Evolutionary conservation across 2,329 filamentous ascomycete species (phyloP), one percentile per base, ranked within the genome.

Genomic region (Trichothecium roseum): DNA sequence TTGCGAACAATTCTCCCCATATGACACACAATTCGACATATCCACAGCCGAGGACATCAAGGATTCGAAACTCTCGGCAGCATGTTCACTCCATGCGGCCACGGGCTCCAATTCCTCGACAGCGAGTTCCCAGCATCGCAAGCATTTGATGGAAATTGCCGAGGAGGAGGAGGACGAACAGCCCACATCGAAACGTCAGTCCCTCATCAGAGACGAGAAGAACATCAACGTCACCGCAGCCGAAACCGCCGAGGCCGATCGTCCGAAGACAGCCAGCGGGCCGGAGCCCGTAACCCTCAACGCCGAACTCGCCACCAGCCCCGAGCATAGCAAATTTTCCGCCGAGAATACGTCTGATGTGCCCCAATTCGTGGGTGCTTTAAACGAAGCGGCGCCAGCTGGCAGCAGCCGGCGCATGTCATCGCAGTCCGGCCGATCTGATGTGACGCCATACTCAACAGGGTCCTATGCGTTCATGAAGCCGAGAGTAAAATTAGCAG

Each of bases 131-230:
- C 66, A 87, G 44, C 76, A 82, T 40, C 72, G 79, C 51, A 75
- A 81, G 48, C 79, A 84, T 45, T 65, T 96, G 48, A 81, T 89
- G 63, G 89, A 94, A 61, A 95, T 96, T 54, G 79, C 82, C n/a
- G 91, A 96, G 60, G 84, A 91, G 61, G 84, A 81, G 36, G 86
- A 93, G 52, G 87, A 94, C 49, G 76, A 80, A 40, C 60, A 73
- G 43, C 54, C 55, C n/a, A 65, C 74, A 18, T 62, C 60, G 29
- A 80, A 78, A 49, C 64, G 74, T 37, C 68, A 78, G 48, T 77
- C 71, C 2, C 57, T 70, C 7, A 63, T 68, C 15, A 65, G 71
- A 50, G 60, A 72, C 47, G 56, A 59, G 32, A 47, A 29, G 9
- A 31, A 37, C 9, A 37, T 48, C 34, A 24, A 24, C 20, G 48